A percentile compares a stretch with the other conserved stretches of the same genome.
These are phyloP conservation scores for Claviceps cyperi DNA, from an alignment of 2,329 filamentous ascomycete genomes.

Conservation along the genomic window DNA sequence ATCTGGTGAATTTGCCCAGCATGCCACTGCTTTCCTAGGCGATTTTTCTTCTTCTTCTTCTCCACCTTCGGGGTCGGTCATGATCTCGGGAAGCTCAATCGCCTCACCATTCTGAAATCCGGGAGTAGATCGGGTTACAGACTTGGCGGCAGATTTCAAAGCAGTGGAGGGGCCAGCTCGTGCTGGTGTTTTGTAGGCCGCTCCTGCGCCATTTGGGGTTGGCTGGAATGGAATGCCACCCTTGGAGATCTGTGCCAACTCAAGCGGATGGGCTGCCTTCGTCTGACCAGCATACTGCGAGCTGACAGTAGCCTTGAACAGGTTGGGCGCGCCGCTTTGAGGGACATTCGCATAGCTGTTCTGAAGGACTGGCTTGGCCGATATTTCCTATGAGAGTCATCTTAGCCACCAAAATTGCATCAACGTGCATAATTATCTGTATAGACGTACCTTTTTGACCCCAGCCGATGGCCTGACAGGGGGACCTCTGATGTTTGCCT, in stretches of 20 bases:
- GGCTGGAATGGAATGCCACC: constrained; percentile 83
- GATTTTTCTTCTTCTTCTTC: constrained; percentile 57
- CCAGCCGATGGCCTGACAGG: constrained; percentile 68
- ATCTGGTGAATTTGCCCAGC: constrained; percentile 82
- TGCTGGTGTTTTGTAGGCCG: constrained; percentile 56
- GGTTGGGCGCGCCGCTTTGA: constrained; percentile 35
- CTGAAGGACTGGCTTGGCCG: constrained; percentile 44
- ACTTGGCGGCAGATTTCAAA: constrained; percentile 44
- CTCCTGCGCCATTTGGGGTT: constrained; percentile 39
- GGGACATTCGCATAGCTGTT: constrained; percentile 48
- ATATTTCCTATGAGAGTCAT: constrained; percentile 33
- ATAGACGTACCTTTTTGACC: constrained; percentile 47
- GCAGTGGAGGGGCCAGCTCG: constrained; percentile 30
- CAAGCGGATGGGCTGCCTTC: constrained; percentile 54
- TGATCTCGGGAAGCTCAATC: constrained; percentile 88
- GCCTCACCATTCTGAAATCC: constrained; percentile 78
- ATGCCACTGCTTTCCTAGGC: constrained; percentile 40
- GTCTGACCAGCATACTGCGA: constrained; percentile 51
- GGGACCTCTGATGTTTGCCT: constrained; percentile 56
- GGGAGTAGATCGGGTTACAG: constrained; percentile 56
- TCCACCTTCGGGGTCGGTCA: constrained; percentile 85
- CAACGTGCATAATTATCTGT: neutral
- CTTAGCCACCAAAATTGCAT: neutral
- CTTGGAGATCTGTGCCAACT: constrained; percentile 78
- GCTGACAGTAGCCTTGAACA: constrained; percentile 53